Conservation (phyloP, 257 asterid genomes). For the Primulina eburnea region DNA sequence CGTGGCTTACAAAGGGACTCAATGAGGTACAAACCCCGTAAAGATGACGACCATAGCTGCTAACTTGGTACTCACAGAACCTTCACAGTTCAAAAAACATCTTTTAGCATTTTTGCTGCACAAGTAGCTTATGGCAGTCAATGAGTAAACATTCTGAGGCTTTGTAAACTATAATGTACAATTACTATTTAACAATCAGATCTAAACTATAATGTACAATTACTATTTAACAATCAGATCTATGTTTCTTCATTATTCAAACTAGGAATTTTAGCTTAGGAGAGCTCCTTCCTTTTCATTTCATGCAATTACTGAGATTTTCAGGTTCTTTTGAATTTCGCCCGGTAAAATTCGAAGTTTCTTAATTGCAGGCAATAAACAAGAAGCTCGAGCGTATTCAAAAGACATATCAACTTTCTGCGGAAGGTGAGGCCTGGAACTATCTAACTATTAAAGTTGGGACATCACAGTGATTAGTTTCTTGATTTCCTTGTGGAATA, state of each 20-base stretch:
- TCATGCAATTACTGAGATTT: constrained; percentile 6
- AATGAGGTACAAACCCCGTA: no score
- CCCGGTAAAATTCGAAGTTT: background rate
- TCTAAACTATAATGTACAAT: background rate
- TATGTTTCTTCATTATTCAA: background rate
- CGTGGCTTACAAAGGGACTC: no score
- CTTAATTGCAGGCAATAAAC: background rate
- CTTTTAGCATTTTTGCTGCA: background rate
- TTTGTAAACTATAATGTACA: background rate
- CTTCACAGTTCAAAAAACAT: constrained; percentile 10
- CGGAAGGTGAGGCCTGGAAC: background rate
- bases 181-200: constrained; percentile 1
- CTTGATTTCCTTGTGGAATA: background rate
- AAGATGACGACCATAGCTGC: background rate
- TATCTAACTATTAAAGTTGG: background rate
- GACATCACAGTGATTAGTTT: background rate
- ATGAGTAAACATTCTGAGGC: background rate
- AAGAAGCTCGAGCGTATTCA: background rate
- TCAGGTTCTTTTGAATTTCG: background rate
- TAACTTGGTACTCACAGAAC: constrained; percentile 3
- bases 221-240: background rate
- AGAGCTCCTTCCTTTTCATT: no score
- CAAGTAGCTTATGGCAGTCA: constrained; percentile 9
- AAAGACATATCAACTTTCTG: background rate
- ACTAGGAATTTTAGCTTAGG: no score